These are phyloP conservation scores for Fusarium sp. DNA, from an alignment of 2,329 filamentous ascomycete genomes.

Conservation along the genomic window DNA sequence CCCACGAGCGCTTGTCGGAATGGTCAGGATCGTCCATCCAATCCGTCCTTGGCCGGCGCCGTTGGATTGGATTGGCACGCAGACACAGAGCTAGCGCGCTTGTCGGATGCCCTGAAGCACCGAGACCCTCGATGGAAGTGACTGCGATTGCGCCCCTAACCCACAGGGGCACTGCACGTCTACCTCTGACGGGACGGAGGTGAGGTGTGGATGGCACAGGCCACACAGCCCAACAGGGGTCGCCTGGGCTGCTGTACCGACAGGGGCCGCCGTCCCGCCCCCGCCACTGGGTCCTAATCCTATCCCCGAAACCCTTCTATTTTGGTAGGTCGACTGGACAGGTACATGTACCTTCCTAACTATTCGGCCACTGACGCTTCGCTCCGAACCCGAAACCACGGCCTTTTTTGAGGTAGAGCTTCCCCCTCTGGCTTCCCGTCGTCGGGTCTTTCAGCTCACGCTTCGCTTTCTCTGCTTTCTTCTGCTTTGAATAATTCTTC, in stretches of 20 bases:
- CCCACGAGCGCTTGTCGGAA: background rate
- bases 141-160: constrained; percentile 7
- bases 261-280: constrained; percentile 44
- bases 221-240: constrained; percentile 29
- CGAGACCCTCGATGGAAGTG: background rate
- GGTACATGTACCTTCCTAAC: background rate
- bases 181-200: background rate
- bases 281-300: constrained; percentile 38
- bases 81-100: background rate
- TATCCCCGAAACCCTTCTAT: constrained; percentile 29
- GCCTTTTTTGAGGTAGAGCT: constrained; percentile 33
- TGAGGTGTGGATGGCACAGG: constrained; percentile 1
- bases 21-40: background rate
- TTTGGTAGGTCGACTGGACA: constrained; percentile 17
- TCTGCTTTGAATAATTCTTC: background rate
- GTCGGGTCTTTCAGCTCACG: constrained; percentile 21
- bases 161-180: constrained; percentile 2
- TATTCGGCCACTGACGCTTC: constrained; percentile 30
- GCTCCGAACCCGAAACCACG: constrained; percentile 5
- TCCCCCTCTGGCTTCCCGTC: constrained; percentile 12
- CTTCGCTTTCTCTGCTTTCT: background rate
- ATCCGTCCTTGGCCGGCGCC: constrained; percentile 8
- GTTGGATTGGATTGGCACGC: constrained; percentile 14
- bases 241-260: constrained; percentile 3
- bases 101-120: background rate